Evolutionary conservation across 1,139 yeast species (phyloP).

Genomic region (Nakaseomyces sp.): DNA sequence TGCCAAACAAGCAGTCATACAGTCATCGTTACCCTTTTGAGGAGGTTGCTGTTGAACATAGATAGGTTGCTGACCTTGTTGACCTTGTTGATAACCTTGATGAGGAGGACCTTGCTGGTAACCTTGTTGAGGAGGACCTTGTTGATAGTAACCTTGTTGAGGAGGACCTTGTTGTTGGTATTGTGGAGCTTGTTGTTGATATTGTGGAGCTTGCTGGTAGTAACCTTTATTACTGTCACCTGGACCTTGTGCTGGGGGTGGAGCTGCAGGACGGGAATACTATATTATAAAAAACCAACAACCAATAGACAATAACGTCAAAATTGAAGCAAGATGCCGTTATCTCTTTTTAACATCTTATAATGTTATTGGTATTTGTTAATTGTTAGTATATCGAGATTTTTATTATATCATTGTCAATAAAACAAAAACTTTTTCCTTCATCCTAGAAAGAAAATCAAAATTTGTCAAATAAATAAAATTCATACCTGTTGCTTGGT

Average conservation of each 20-base stretch:
- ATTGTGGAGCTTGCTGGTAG: slow-evolving; percentile 22
- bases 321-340: too few relatives aligned
- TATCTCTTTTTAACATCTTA: too few relatives aligned
- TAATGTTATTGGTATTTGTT: too few relatives aligned
- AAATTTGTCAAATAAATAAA: too few relatives aligned
- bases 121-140: slow-evolving; percentile 28
- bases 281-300: background rate
- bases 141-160: slow-evolving; percentile 34
- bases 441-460: too few relatives aligned
- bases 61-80: slow-evolving; percentile 52
- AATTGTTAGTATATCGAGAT: too few relatives aligned
- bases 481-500: slow-evolving; percentile 10
- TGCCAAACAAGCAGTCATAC: slow-evolving; percentile 63
- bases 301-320: background rate
- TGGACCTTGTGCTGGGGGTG: slow-evolving; percentile 13
- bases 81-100: too few relatives aligned
- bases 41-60: slow-evolving; percentile 53
- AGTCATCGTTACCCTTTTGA: slow-evolving; percentile 37
- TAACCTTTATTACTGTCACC: slow-evolving; percentile 14
- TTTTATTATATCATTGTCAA: too few relatives aligned
- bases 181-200: slow-evolving; percentile 31
- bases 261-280: slow-evolving; percentile 13
- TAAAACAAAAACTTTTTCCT: too few relatives aligned
- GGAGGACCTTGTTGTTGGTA: slow-evolving; percentile 32
- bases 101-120: slow-evolving; percentile 33